These are phyloP conservation scores for Mycena rebaudengoi DNA, from an alignment of 768 basidiomycete genomes.

Conservation along the genomic window DNA sequence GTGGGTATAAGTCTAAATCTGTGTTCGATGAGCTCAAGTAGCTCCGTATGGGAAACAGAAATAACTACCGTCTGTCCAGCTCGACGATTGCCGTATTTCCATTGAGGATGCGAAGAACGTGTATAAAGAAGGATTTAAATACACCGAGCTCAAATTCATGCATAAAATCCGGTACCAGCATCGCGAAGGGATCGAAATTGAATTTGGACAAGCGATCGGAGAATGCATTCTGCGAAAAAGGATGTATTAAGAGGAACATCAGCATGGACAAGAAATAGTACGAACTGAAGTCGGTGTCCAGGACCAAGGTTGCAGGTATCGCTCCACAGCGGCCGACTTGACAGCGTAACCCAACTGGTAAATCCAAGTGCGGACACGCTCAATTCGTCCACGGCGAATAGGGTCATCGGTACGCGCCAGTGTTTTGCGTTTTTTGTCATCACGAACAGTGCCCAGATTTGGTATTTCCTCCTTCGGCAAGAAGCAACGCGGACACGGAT, in stretches of 20 bases:
- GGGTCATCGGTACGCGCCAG: slow-evolving; percentile 19
- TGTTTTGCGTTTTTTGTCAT: slow-evolving; percentile 12
- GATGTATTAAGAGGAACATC: not conserved
- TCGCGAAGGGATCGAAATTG: slow-evolving; percentile 32
- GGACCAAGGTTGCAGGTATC: slow-evolving; percentile 27
- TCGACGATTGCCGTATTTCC: slow-evolving; percentile 21
- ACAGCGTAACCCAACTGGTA: slow-evolving; percentile 29
- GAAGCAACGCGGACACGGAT: slow-evolving; percentile 36
- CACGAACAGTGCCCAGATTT: slow-evolving; percentile 33
- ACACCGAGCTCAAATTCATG: slow-evolving; percentile 52
- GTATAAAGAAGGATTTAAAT: slow-evolving; percentile 46
- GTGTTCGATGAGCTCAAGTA: not conserved
- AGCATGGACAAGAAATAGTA: too few relatives aligned
- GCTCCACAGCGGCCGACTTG: slow-evolving; percentile 30
- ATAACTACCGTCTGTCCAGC: slow-evolving; percentile 38
- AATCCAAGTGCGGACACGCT: slow-evolving; percentile 31
- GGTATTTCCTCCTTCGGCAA: slow-evolving; percentile 31
- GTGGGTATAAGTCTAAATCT: slow-evolving; percentile 28
- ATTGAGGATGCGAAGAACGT: slow-evolving; percentile 44
- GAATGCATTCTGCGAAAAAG: slow-evolving; percentile 44
- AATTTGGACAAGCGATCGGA: slow-evolving; percentile 26
- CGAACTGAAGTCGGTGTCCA: slow-evolving; percentile 37
- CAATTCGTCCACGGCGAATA: slow-evolving; percentile 16
- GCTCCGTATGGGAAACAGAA: not conserved
- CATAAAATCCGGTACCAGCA: slow-evolving; percentile 46